These are phyloP conservation scores for Xylariaceae sp. DNA, from an alignment of 2,329 filamentous ascomycete species.

Conservation along the genomic window DNA sequence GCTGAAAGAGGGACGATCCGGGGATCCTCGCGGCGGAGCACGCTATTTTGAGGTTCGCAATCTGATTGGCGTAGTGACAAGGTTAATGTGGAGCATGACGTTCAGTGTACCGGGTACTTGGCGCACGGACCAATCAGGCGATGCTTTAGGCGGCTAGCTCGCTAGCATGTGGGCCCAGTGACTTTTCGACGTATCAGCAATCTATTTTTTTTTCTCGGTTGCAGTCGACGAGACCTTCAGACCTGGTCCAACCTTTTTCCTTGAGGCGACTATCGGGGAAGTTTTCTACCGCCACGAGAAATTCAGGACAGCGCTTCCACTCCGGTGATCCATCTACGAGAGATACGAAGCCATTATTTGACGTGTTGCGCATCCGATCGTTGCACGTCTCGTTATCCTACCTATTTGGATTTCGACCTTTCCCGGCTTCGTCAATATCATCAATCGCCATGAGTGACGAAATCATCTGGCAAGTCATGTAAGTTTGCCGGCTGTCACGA, in stretches of 20 bases:
- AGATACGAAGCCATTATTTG: neutral
- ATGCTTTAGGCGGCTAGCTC: neutral
- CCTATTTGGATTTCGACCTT: neutral
- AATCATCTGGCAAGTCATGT: slow-evolving; percentile 92
- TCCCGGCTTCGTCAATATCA: neutral
- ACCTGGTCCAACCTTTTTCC: slow-evolving; percentile 5
- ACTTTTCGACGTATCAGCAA: slow-evolving; percentile 13
- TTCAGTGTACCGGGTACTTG: neutral
- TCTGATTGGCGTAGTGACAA: slow-evolving; percentile 12
- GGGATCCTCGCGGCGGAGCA: neutral
- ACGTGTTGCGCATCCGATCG: neutral
- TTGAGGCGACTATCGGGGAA: neutral
- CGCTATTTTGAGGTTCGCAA: neutral
- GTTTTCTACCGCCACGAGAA: neutral
- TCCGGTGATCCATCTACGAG: neutral
- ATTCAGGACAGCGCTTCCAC: neutral
- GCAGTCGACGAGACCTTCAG: neutral
- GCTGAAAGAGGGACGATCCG: neutral
- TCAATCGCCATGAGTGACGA: slow-evolving; percentile 83
- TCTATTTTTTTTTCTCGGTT: slow-evolving; percentile 26
- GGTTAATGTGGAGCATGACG: neutral
- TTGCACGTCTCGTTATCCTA: neutral
- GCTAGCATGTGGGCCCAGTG: slow-evolving; percentile 2
- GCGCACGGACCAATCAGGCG: slow-evolving; percentile 7
- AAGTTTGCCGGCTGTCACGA: slow-evolving; percentile 4